These are phyloP conservation scores for Cercospora janseana DNA, from an alignment of 2,329 filamentous ascomycete species.

Conservation along the genomic window DNA sequence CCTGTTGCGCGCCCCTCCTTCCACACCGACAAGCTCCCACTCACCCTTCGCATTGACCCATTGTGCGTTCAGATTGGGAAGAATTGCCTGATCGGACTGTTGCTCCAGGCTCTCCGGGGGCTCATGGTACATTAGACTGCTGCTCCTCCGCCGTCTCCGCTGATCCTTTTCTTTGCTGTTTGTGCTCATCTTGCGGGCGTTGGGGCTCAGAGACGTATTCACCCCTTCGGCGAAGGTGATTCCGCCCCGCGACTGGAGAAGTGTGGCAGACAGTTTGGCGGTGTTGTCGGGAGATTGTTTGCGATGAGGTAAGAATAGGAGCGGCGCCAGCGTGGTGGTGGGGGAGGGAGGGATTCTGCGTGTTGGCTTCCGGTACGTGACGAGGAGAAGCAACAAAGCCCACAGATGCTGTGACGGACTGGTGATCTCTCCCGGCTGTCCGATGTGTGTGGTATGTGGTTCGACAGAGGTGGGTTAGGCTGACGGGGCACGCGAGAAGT, in stretches of 20 bases:
- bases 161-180: slow-evolving; percentile 51
- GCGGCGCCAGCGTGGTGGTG: slow-evolving; percentile 29
- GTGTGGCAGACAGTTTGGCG: slow-evolving; percentile 92
- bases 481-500: neutral
- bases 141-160: slow-evolving; percentile 81
- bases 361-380: too few species aligned
- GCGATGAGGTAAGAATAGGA: slow-evolving; percentile 33
- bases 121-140: slow-evolving; percentile 97
- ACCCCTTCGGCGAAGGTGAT: slow-evolving; percentile 84
- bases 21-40: too few species aligned
- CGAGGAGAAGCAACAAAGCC: too few species aligned
- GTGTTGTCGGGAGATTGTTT: slow-evolving; percentile 55
- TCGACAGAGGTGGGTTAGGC: neutral
- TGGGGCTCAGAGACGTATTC: slow-evolving; percentile 43
- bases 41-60: slow-evolving; percentile 99
- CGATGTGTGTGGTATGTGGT: too few species aligned
- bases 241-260: slow-evolving; percentile 75
- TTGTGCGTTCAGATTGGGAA: slow-evolving; percentile 95
- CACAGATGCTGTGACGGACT: too few species aligned
- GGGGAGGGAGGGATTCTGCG: too few species aligned
- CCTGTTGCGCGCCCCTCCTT: neutral
- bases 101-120: slow-evolving; percentile 95
- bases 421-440: too few species aligned
- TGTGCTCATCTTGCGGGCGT: slow-evolving; percentile 45
- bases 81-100: slow-evolving; percentile 89